Conservation (phyloP, 2,329 filamentous ascomycete genomes). For the Aspergillaceae sp. region DNA sequence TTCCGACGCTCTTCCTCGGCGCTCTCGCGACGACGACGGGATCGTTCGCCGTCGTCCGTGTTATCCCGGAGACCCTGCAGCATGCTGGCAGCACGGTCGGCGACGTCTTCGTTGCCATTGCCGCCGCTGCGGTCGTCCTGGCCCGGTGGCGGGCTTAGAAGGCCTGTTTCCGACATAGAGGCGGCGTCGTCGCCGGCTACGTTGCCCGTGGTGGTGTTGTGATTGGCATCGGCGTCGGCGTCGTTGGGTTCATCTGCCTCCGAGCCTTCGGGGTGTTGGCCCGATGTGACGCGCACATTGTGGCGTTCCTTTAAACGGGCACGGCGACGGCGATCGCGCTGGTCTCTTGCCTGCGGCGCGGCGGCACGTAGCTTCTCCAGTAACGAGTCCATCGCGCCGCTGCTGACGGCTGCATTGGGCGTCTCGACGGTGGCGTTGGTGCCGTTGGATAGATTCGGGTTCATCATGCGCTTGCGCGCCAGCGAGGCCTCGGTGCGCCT, state of each 20-base stretch:
- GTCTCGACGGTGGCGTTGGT: constrained; percentile 34
- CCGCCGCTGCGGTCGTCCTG: constrained; percentile 26
- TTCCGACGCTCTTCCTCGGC: constrained; percentile 69
- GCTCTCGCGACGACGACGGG: constrained; percentile 61
- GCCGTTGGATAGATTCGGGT: constrained; percentile 59
- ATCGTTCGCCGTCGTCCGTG: constrained; percentile 43
- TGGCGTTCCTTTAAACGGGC: constrained; percentile 84
- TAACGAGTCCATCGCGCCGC: constrained; percentile 90
- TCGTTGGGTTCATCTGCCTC: constrained; percentile 48
- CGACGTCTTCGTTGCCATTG: constrained; percentile 60
- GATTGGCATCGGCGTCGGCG: constrained; percentile 31
- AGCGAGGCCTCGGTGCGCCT: constrained; percentile 84
- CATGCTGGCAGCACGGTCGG: constrained; percentile 72
- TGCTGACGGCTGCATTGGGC: constrained; percentile 60
- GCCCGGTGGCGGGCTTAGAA: constrained; percentile 43
- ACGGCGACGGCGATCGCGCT: constrained; percentile 77
- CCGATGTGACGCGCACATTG: constrained; percentile 80
- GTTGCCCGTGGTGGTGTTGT: background rate
- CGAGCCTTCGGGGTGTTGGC: constrained; percentile 58
- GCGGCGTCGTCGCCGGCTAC: constrained; percentile 23
- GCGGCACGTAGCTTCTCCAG: constrained; percentile 91
- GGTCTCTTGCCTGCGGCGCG: constrained; percentile 79
- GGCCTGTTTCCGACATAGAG: constrained; percentile 29
- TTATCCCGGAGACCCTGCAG: constrained; percentile 72
- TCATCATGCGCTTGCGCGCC: constrained; percentile 62